Conservation (phyloP, 1,139 yeast genomes). For the Pichiaceae sp. region DNA sequence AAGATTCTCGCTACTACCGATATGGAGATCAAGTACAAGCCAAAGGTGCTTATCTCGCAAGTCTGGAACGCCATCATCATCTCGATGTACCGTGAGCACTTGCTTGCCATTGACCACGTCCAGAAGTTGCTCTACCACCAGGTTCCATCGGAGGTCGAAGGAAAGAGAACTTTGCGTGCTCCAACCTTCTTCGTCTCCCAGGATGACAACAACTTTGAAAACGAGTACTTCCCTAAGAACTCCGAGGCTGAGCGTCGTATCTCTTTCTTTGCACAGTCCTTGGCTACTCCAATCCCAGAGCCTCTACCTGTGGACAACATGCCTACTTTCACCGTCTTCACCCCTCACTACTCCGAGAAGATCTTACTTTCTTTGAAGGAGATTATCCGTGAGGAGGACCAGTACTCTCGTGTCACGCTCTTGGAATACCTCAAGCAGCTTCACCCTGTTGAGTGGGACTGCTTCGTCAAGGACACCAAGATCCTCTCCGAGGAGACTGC, state of each 20-base stretch:
- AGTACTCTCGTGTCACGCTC: slow-evolving; percentile 92
- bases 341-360: slow-evolving; percentile 98
- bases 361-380: slow-evolving; percentile 89
- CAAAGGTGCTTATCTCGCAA: slow-evolving; percentile 95
- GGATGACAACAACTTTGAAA: slow-evolving; percentile 52
- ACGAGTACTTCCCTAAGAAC: slow-evolving; percentile 90
- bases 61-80: slow-evolving; percentile 96
- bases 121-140: slow-evolving; percentile 95
- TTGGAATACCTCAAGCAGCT: slow-evolving; percentile 94
- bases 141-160: slow-evolving; percentile 95
- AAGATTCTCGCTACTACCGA: slow-evolving; percentile 96
- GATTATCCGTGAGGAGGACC: slow-evolving; percentile 98
- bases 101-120: slow-evolving; percentile 95
- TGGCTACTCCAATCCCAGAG: slow-evolving; percentile 97
- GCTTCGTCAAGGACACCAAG: slow-evolving; percentile 97
- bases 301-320: slow-evolving; percentile 98
- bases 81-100: slow-evolving; percentile 53
- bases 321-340: slow-evolving; percentile 97
- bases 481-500: slow-evolving; percentile 97
- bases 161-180: slow-evolving; percentile 96
- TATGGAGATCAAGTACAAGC: slow-evolving; percentile 98
- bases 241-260: slow-evolving; percentile 99
- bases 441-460: slow-evolving; percentile 99
- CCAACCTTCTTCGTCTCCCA: slow-evolving; percentile 98
- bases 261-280: slow-evolving; percentile 96